A percentile compares a stretch with the other conserved stretches of the same genome.
Conservation (phyloP, 352 stramenopile species). For the Pythium biforme region DNA sequence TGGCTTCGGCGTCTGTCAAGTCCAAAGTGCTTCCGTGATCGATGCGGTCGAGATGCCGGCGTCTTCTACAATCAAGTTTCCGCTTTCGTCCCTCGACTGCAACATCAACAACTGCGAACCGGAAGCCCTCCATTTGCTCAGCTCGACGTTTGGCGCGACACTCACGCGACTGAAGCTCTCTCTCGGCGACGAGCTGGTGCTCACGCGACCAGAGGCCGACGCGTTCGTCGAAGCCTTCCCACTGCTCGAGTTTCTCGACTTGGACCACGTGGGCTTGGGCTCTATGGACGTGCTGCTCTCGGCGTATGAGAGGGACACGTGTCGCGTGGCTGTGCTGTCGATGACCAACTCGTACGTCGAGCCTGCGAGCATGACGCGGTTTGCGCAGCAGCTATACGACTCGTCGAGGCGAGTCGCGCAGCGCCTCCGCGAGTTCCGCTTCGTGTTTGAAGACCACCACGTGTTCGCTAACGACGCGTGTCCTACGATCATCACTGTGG, state of each 20-base stretch:
- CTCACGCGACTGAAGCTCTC: not conserved
- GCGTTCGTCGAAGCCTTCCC: not conserved
- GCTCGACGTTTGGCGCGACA: not conserved
- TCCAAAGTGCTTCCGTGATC: not conserved
- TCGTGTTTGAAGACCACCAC: not conserved
- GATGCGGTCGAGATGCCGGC: not conserved
- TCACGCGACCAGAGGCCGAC: not conserved
- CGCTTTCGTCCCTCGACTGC: not conserved
- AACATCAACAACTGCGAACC: not conserved
- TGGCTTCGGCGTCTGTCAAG: not conserved
- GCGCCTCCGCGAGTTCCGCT: not conserved
- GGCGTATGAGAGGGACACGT: not conserved
- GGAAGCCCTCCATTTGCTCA: not conserved
- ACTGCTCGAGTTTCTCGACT: not conserved
- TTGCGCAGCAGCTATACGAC: not conserved
- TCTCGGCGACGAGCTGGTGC: not conserved
- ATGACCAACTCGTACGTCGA: not conserved
- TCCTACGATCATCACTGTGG: not conserved
- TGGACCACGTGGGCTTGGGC: constrained; percentile 1
- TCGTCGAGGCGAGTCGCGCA: not conserved
- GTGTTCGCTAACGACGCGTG: not conserved
- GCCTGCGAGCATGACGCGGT: not conserved
- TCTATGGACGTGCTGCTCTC: not conserved
- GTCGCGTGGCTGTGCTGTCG: not conserved
- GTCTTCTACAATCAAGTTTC: not conserved